These are phyloP conservation scores for Suaeda aralocaspica DNA, from an alignment of 148 eudicot genomes.

Conservation along the genomic window DNA sequence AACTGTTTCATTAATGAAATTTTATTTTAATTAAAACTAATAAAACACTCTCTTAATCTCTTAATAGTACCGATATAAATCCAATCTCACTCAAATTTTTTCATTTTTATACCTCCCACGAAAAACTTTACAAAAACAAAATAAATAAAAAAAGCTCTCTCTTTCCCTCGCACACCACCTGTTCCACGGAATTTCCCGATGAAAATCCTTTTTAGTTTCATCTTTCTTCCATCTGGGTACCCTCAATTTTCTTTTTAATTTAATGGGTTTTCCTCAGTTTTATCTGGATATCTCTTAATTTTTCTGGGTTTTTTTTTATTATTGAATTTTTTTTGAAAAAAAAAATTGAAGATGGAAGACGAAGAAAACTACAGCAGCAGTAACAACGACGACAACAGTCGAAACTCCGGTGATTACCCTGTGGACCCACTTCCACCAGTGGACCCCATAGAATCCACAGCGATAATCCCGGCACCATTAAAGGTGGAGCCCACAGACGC, in stretches of 20 bases:
- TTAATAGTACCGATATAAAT: slow-evolving; percentile 8
- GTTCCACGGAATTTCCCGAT: neutral
- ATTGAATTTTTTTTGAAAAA: neutral
- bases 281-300: slow-evolving; percentile 9
- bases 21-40: neutral
- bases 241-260: neutral
- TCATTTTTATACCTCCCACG: too few relatives aligned
- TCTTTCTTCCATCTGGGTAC: neutral
- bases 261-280: slow-evolving; percentile 19
- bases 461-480: slow-evolving; percentile 16
- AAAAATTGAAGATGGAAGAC: neutral
- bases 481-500: slow-evolving; percentile 55
- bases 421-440: slow-evolving; percentile 23
- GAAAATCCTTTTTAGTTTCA: slow-evolving; percentile 1
- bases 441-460: neutral
- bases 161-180: neutral
- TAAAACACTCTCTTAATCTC: slow-evolving; percentile 13
- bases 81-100: slow-evolving; percentile 9
- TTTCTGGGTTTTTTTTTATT: slow-evolving; percentile 6
- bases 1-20: neutral
- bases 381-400: slow-evolving; percentile 15
- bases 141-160: neutral
- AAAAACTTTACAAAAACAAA: neutral
- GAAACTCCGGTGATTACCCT: slow-evolving; percentile 9
- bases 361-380: slow-evolving; percentile 16